Conservation (phyloP, 495 filamentous ascomycete species). For the Jackrogersella minutella region DNA sequence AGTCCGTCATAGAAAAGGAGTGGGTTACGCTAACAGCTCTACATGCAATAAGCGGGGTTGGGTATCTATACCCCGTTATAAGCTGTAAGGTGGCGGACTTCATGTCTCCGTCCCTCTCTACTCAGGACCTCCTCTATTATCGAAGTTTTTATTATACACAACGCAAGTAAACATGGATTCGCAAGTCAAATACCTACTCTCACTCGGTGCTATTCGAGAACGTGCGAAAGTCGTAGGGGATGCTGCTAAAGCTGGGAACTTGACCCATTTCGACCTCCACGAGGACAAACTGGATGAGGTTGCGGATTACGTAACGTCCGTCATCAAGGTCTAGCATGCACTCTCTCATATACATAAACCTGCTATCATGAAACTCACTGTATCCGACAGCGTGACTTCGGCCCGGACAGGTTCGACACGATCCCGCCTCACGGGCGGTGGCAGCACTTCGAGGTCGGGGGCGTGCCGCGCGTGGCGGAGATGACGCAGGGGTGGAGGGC, state of each 20-base stretch:
- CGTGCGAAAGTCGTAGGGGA: background rate
- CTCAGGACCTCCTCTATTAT: background rate
- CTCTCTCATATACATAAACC: background rate
- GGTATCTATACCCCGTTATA: background rate
- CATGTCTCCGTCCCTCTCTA: background rate
- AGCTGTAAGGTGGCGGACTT: background rate
- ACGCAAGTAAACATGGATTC: conserved; percentile 6
- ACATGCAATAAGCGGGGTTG: conserved; percentile 11
- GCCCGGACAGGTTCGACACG: conserved; percentile 73
- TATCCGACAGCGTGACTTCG: conserved; percentile 76
- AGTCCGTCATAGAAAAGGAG: background rate
- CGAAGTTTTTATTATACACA: too few species aligned
- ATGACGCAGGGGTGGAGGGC: conserved; percentile 71
- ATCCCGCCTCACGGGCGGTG: conserved; percentile 88
- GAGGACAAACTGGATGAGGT: background rate
- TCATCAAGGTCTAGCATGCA: conserved; percentile 1
- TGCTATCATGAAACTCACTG: background rate
- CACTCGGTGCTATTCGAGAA: background rate
- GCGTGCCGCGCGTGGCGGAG: conserved; percentile 69
- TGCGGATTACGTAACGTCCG: conserved; percentile 11
- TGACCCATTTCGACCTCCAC: background rate
- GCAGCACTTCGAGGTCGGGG: conserved; percentile 88
- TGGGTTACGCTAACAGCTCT: background rate
- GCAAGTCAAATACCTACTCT: conserved; percentile 1
- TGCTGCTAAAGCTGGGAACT: conserved; percentile 1